Conservation (phyloP, 331 rosid genomes). For the Phaseolus coccineus region DNA sequence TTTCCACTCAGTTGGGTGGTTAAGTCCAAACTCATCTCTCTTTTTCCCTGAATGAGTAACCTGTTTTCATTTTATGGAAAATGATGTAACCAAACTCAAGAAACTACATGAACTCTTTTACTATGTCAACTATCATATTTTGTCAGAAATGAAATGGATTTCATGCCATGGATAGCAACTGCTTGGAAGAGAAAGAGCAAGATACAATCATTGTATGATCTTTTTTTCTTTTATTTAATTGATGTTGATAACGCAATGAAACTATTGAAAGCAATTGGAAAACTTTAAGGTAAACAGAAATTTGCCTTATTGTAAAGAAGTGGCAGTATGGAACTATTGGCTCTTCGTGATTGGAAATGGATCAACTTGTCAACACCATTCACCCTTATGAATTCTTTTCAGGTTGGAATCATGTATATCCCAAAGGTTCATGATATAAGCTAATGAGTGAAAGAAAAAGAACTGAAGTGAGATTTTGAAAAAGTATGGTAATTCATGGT, state of each 20-base stretch:
- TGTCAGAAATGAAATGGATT: background rate
- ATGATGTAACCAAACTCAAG: conserved; percentile 21
- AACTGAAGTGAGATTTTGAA: background rate
- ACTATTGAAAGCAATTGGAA: conserved; percentile 5
- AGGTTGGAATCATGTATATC: conserved; percentile 37
- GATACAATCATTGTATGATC: background rate
- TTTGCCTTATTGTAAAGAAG: conserved; percentile 21
- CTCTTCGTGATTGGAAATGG: conserved; percentile 40
- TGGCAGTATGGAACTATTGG: conserved; percentile 40
- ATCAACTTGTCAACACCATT: conserved; percentile 54
- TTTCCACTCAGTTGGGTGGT: conserved; percentile 62
- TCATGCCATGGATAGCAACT: conserved; percentile 19
- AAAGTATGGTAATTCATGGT: conserved; percentile 8
- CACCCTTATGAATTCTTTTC: conserved; percentile 42
- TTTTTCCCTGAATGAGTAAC: conserved; percentile 14
- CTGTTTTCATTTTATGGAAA: conserved; percentile 13
- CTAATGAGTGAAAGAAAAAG: background rate
- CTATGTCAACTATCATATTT: background rate
- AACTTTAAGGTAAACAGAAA: conserved; percentile 15
- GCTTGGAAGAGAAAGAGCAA: conserved; percentile 15
- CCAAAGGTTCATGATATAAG: conserved; percentile 18
- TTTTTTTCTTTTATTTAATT: background rate
- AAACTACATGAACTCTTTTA: background rate
- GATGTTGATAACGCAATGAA: conserved; percentile 10
- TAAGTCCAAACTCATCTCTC: conserved; percentile 46